Evolutionary conservation across 2,329 filamentous ascomycete species (phyloP), one percentile per base, ranked within the genome.

Genomic region (Cladobotryum protrusum): DNA sequence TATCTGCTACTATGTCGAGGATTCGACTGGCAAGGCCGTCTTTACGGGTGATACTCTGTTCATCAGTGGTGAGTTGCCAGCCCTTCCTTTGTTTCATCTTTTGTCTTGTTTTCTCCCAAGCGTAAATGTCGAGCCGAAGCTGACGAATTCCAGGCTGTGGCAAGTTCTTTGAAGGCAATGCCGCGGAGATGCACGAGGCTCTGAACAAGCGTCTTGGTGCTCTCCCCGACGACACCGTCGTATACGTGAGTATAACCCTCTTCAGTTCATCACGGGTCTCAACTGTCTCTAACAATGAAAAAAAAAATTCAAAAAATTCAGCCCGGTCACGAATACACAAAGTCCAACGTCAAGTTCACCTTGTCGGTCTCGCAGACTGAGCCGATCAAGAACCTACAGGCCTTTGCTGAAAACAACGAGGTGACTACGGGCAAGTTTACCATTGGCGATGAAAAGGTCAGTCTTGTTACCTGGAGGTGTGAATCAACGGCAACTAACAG

Each of bases 271-370:
- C 11, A 29, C 11, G 11, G 3, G 11, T 8, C 24, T 74, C 24
- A 29, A 9, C 24, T 4, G 24, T 19, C 40, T 19, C 24, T 29
- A 29, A 29, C 24, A 2, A 42, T 17, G 32, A 32, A n/a, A 8
- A 2, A 14, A 13, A 14, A 15, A 13, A 32, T 29, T n/a, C 4
- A 15, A 14, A n/a, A 15, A 34, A 24, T 14, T 20, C 20, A 92
- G 85, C 91, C 92, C 15, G 93, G 93, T 4, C 93, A 99, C 62
- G 93, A 97, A 68, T 99, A 99, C 72, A 99, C 93, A n/a, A 96
- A 93, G 70, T 80, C 86, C 46, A 99, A 99, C 63, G 89, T 93
- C 61, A 89, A 89, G 66, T 99, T 99, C 64, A 85, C 82, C 43
- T 72, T 86, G 52, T 86, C 85, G 2, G 86, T 97, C 14, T 73